Percentiles rank a stretch among this genome's conserved stretches.
These are phyloP conservation scores for Xylariaceae sp. DNA, from an alignment of 2,329 filamentous ascomycete species.

Conservation along the genomic window DNA sequence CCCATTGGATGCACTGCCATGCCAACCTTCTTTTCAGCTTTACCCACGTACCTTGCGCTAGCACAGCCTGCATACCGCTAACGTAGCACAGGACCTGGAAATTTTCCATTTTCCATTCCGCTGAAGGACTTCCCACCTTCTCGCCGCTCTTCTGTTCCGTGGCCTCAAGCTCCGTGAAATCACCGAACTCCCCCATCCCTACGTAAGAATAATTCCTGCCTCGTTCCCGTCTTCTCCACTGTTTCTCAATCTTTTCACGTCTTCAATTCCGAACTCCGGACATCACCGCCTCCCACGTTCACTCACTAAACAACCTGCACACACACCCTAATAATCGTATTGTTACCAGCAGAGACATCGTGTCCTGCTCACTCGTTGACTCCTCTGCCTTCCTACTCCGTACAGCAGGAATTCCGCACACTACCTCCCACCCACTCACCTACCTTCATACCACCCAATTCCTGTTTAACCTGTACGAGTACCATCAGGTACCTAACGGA, in stretches of 20 bases:
- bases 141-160: constrained; percentile 8
- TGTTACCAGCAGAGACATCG: too few species aligned
- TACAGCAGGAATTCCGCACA: not conserved
- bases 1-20: constrained; percentile 13
- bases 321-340: too few species aligned
- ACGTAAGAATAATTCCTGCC: not conserved
- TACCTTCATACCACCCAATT: too few species aligned
- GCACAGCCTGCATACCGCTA: not conserved
- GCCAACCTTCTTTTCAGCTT: constrained; percentile 9
- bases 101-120: constrained; percentile 12
- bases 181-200: not conserved
- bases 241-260: constrained; percentile 8
- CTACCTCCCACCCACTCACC: too few species aligned
- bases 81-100: constrained; percentile 9
- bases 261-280: constrained; percentile 15
- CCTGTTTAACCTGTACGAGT: too few species aligned
- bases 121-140: constrained; percentile 1
- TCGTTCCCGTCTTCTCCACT: constrained; percentile 12
- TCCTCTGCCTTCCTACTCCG: not conserved
- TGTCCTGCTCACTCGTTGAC: not conserved
- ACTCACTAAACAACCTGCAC: not conserved
- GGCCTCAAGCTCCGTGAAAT: constrained; percentile 12
- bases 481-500: too few species aligned
- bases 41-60: not conserved
- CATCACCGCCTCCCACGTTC: constrained; percentile 13